Conservation (phyloP, 1,284 basidiomycete species). For the Cutaneotrichosporon mucoides region DNA sequence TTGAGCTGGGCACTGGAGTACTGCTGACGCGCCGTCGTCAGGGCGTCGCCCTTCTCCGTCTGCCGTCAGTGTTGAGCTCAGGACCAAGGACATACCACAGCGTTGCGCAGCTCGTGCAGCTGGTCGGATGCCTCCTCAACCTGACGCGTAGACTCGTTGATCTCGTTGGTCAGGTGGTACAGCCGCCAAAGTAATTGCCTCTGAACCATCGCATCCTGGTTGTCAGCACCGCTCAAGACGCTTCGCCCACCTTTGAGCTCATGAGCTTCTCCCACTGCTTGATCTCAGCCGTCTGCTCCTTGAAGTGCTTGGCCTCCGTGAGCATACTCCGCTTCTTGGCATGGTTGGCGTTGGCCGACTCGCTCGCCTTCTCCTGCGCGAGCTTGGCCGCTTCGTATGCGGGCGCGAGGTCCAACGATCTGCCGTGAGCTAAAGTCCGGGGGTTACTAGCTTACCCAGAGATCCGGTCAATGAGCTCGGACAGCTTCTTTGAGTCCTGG, state of each 20-base stretch:
- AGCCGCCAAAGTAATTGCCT: conserved; percentile 83
- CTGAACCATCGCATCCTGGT: conserved; percentile 72
- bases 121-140: conserved; percentile 70
- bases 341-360: conserved; percentile 89
- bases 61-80: conserved; percentile 1
- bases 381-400: conserved; percentile 89
- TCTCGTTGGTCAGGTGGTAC: conserved; percentile 80
- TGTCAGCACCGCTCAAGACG: neutral
- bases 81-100: conserved; percentile 52
- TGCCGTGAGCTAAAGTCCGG: conserved; percentile 5
- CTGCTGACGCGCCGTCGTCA: conserved; percentile 70
- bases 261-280: conserved; percentile 79
- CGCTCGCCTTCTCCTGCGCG: conserved; percentile 82
- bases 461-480: conserved; percentile 91
- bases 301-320: conserved; percentile 94
- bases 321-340: conserved; percentile 88
- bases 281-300: conserved; percentile 92
- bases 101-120: conserved; percentile 62
- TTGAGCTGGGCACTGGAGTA: conserved; percentile 72
- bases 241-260: conserved; percentile 60
- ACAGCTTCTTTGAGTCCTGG: conserved; percentile 85
- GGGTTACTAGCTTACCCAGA: conserved; percentile 57
- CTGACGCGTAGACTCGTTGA: conserved; percentile 64
- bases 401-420: conserved; percentile 75
- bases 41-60: conserved; percentile 56